These are phyloP conservation scores for Forsythia suspensa DNA, from an alignment of 257 asterid genomes.

Conservation along the genomic window DNA sequence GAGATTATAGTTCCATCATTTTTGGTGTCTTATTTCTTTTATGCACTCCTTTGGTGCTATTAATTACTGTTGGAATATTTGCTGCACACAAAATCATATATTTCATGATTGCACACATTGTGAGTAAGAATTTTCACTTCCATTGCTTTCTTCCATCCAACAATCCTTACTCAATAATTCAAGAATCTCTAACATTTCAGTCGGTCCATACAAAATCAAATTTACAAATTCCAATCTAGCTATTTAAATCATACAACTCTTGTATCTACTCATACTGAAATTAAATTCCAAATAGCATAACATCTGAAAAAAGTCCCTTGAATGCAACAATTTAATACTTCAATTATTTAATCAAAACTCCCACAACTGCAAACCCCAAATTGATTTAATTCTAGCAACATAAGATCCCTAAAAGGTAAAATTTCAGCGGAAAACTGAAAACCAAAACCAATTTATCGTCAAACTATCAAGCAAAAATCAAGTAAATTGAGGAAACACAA, in stretches of 20 bases:
- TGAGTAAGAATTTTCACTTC: background rate
- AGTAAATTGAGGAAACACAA: conserved; percentile 1
- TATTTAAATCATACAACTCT: background rate
- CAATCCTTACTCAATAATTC: too few species aligned
- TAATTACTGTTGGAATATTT: background rate
- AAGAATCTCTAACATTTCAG: too few species aligned
- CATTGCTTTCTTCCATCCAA: background rate
- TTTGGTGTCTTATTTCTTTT: background rate
- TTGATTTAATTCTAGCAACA: background rate
- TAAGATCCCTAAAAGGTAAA: conserved; percentile 10
- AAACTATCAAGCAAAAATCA: conserved; percentile 5
- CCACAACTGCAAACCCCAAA: conserved; percentile 13
- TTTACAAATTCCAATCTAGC: background rate
- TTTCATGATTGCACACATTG: background rate
- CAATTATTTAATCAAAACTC: background rate
- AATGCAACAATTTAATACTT: conserved; percentile 5
- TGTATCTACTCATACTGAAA: background rate
- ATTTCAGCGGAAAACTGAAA: background rate
- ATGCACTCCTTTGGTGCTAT: background rate
- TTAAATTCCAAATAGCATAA: background rate
- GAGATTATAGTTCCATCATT: background rate
- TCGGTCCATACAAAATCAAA: background rate
- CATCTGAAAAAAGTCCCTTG: background rate
- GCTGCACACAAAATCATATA: background rate
- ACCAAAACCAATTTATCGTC: background rate